phyloP scores from a whole-genome alignment of 2,329 filamentous ascomycete genomes.

The Clathrospora elynae region DNA sequence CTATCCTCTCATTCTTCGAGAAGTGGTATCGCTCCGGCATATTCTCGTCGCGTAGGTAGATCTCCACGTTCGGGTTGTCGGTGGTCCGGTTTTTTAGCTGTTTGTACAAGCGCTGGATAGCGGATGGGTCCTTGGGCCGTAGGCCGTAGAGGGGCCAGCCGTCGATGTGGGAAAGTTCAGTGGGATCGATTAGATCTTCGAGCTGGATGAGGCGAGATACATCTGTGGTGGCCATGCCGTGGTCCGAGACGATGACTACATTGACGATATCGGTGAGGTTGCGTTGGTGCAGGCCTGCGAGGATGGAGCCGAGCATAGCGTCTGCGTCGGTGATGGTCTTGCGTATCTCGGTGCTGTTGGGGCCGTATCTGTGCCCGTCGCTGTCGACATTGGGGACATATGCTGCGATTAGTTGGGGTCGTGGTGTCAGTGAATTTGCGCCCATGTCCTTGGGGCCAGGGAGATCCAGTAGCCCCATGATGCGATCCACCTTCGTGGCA shows the following conservation, averaged over 20 bases:
- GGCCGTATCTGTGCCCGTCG: conserved; percentile 85
- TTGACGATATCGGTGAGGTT: conserved; percentile 92
- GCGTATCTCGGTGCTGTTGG: conserved; percentile 91
- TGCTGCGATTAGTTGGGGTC: conserved; percentile 89
- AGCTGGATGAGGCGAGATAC: conserved; percentile 80
- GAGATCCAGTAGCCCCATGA: conserved; percentile 82
- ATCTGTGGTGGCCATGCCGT: conserved; percentile 96
- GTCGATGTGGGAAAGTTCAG: conserved; percentile 80
- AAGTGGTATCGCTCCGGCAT: conserved; percentile 97
- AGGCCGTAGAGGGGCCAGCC: conserved; percentile 94
- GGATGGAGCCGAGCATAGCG: conserved; percentile 76
- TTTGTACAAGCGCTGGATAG: conserved; percentile 71
- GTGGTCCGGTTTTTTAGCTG: conserved; percentile 59
- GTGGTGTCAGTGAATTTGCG: conserved; percentile 56
- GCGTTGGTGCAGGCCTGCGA: conserved; percentile 75
- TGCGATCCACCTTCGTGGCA: conserved; percentile 73
- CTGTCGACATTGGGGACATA: conserved; percentile 93
- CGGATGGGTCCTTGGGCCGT: conserved; percentile 71
- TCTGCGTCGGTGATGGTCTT: conserved; percentile 80
- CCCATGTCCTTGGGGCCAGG: conserved; percentile 70
- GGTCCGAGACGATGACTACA: conserved; percentile 93
- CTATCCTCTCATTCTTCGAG: conserved; percentile 82
- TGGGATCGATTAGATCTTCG: conserved; percentile 82
- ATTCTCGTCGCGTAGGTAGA: conserved; percentile 82
- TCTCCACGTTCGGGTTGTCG: conserved; percentile 73